Conservation (phyloP, 352 stramenopile species). For the Pythium apleroticum region DNA sequence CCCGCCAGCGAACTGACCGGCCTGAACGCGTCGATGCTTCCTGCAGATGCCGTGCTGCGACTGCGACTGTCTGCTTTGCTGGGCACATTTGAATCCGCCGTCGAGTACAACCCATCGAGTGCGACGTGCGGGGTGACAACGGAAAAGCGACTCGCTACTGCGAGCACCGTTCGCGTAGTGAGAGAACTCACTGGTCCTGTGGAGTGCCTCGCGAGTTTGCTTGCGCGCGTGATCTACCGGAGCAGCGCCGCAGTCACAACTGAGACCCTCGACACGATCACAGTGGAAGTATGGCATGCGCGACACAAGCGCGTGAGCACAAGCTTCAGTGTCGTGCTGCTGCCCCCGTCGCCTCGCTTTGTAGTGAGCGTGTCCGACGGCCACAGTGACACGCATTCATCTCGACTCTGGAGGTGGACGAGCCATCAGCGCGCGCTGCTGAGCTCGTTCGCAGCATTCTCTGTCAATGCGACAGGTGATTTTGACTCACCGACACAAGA, state of each 20-base stretch:
- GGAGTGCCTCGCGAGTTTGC: not conserved
- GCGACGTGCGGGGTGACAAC: not conserved
- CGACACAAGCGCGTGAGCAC: not conserved
- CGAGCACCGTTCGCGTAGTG: not conserved
- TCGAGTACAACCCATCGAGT: not conserved
- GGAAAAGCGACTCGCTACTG: not conserved
- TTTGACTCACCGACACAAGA: not conserved
- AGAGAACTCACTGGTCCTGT: conserved; percentile 6
- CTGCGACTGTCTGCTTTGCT: not conserved
- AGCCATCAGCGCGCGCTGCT: not conserved
- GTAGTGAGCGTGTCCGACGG: not conserved
- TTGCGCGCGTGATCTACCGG: not conserved
- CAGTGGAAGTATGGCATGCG: conserved; percentile 11
- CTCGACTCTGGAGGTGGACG: not conserved
- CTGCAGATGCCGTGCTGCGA: not conserved
- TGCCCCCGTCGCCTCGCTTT: conserved; percentile 8
- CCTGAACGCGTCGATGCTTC: not conserved
- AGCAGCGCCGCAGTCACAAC: not conserved
- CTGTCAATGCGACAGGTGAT: not conserved
- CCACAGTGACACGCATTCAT: not conserved
- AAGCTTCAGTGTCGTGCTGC: not conserved
- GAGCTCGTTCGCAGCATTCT: not conserved
- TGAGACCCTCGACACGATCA: not conserved
- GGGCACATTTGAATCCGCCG: conserved; percentile 3
- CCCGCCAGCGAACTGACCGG: not conserved